Evolutionary conservation across 2,329 filamentous ascomycete genomes (phyloP).

Genomic region (Phoma herbarum): DNA sequence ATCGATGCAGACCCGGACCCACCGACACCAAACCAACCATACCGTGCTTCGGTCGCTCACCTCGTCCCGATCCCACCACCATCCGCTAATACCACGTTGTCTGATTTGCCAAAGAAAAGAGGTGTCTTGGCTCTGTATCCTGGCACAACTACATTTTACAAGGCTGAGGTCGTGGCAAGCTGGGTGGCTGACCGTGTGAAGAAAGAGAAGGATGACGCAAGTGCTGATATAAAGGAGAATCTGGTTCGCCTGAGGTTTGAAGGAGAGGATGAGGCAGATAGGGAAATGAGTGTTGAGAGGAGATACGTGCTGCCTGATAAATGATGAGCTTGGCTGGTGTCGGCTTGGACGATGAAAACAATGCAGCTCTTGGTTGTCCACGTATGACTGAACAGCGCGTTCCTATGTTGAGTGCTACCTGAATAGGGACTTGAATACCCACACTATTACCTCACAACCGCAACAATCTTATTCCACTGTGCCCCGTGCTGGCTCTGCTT

Average conservation of each 20-base stretch:
- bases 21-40: slow-evolving; percentile 50
- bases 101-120: slow-evolving; percentile 53
- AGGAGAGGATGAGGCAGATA: slow-evolving; percentile 57
- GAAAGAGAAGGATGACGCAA: slow-evolving; percentile 54
- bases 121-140: slow-evolving; percentile 62
- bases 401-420: neutral
- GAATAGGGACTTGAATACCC: neutral
- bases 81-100: slow-evolving; percentile 51
- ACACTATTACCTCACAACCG: neutral
- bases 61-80: slow-evolving; percentile 57
- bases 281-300: slow-evolving; percentile 59
- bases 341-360: neutral
- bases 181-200: slow-evolving; percentile 50
- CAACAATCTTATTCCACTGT: neutral
- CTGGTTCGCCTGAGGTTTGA: slow-evolving; percentile 58
- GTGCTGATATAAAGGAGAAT: slow-evolving; percentile 48
- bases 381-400: neutral
- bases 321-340: slow-evolving; percentile 13
- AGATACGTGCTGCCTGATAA: slow-evolving; percentile 58
- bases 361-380: neutral
- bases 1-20: slow-evolving; percentile 59
- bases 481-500: neutral
- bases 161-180: slow-evolving; percentile 57
- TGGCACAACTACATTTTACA: slow-evolving; percentile 63
- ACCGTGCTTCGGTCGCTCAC: slow-evolving; percentile 58